A percentile compares a stretch with the other conserved stretches of the same genome.
These are phyloP conservation scores for Didymellaceae sp. DNA, from an alignment of 2,329 filamentous ascomycete genomes.

Conservation along the genomic window DNA sequence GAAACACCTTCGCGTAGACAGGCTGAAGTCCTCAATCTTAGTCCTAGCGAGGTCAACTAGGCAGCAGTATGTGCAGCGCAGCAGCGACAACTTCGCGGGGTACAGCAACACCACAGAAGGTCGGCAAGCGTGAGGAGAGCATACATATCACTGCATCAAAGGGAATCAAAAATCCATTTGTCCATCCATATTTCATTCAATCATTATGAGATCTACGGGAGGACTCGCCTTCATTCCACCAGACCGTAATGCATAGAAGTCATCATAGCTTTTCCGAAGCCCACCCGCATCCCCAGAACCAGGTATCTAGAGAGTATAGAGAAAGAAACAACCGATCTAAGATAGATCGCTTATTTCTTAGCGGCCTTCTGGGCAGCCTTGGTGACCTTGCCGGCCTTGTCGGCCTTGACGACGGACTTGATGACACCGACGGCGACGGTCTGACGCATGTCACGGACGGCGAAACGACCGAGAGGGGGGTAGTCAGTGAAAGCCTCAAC, in stretches of 20 bases:
- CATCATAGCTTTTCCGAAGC: slow-evolving; percentile 48
- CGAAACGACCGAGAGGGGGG: slow-evolving; percentile 99
- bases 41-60: too few species aligned
- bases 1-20: too few species aligned
- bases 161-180: slow-evolving; percentile 14
- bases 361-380: slow-evolving; percentile 54
- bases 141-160: not conserved
- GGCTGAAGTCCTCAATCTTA: too few species aligned
- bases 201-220: slow-evolving; percentile 51
- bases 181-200: slow-evolving; percentile 49
- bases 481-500: slow-evolving; percentile 99
- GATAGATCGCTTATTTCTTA: slow-evolving; percentile 51
- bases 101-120: too few species aligned
- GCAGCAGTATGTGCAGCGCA: too few species aligned
- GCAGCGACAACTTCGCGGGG: too few species aligned
- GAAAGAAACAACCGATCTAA: slow-evolving; percentile 43
- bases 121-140: too few species aligned
- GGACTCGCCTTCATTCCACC: slow-evolving; percentile 44
- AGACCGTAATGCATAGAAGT: slow-evolving; percentile 49
- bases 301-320: slow-evolving; percentile 42
- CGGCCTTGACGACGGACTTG: slow-evolving; percentile 66
- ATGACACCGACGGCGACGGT: slow-evolving; percentile 95
- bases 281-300: slow-evolving; percentile 48
- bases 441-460: slow-evolving; percentile 92
- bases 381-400: slow-evolving; percentile 61